These are phyloP conservation scores for Huntiella omanensis DNA, from an alignment of 2,329 filamentous ascomycete genomes.

Conservation along the genomic window DNA sequence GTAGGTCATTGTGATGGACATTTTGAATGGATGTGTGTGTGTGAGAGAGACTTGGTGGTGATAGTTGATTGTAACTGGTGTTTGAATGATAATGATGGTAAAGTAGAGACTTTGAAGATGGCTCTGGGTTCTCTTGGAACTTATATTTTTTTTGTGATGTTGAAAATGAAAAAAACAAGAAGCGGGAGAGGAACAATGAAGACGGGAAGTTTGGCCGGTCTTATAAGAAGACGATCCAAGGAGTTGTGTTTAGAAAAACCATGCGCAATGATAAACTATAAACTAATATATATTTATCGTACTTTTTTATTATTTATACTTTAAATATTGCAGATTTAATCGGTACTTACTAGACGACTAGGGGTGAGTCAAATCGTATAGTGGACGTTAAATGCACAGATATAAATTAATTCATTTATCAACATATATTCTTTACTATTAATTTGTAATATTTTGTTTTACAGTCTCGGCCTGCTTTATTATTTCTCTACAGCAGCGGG, in stretches of 20 bases:
- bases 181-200: not conserved
- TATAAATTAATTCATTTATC: too few species aligned
- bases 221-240: not conserved
- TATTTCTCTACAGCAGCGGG: too few species aligned
- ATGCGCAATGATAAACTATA: not conserved
- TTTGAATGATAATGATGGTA: not conserved
- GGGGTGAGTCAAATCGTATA: too few species aligned
- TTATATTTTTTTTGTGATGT: slow-evolving; percentile 2
- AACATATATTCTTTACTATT: too few species aligned
- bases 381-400: too few species aligned
- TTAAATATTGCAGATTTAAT: too few species aligned
- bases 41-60: slow-evolving; percentile 16
- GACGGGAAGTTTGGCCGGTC: not conserved
- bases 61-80: slow-evolving; percentile 1
- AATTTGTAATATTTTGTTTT: too few species aligned
- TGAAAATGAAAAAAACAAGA: not conserved
- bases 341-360: too few species aligned
- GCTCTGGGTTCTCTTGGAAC: not conserved
- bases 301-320: not conserved
- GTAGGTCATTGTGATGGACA: slow-evolving; percentile 98
- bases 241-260: not conserved
- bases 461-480: too few species aligned
- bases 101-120: slow-evolving; percentile 1
- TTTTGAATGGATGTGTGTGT: slow-evolving; percentile 22
- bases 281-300: not conserved